Evolutionary conservation across 2,329 filamentous ascomycete species (phyloP).

Genomic region (Zymoseptoria passerinii): DNA sequence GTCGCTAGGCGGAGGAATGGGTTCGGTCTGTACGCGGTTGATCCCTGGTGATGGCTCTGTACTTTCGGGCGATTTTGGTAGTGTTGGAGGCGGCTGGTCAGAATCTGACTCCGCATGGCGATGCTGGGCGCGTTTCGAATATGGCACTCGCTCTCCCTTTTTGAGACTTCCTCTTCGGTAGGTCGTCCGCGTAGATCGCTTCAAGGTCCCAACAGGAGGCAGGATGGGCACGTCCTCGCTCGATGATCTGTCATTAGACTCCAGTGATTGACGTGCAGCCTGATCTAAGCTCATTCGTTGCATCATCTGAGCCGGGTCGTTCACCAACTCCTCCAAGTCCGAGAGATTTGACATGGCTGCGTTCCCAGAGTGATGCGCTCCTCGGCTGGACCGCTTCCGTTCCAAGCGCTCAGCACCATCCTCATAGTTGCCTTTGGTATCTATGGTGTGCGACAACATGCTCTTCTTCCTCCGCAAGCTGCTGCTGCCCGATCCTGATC

Average conservation of each 20-base stretch:
- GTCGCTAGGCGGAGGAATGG: conserved; percentile 41
- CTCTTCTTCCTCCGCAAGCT: conserved; percentile 81
- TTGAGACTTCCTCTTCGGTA: conserved; percentile 87
- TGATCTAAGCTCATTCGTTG: conserved; percentile 56
- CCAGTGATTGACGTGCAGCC: conserved; percentile 27
- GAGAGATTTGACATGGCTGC: conserved; percentile 54
- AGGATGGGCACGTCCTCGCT: conserved; percentile 77
- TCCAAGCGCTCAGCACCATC: conserved; percentile 78
- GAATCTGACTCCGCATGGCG: conserved; percentile 55
- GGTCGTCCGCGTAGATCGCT: conserved; percentile 83
- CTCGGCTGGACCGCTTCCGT: conserved; percentile 54
- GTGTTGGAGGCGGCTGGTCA: conserved; percentile 43
- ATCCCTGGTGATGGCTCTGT: conserved; percentile 44
- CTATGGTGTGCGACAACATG: conserved; percentile 87
- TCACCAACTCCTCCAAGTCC: conserved; percentile 71
- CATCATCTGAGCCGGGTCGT: conserved; percentile 65
- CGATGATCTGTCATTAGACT: conserved; percentile 22
- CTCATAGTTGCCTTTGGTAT: conserved; percentile 65
- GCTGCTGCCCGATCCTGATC: conserved; percentile 48
- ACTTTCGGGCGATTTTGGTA: conserved; percentile 33
- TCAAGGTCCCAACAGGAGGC: conserved; percentile 65
- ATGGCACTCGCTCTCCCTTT: conserved; percentile 65
- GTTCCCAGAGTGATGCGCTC: conserved; percentile 40
- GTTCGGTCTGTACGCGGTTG: conserved; percentile 62
- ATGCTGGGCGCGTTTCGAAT: conserved; percentile 62